phyloP scores from a whole-genome alignment of 2,329 filamentous ascomycete genomes.

The Xylaria digitata region DNA sequence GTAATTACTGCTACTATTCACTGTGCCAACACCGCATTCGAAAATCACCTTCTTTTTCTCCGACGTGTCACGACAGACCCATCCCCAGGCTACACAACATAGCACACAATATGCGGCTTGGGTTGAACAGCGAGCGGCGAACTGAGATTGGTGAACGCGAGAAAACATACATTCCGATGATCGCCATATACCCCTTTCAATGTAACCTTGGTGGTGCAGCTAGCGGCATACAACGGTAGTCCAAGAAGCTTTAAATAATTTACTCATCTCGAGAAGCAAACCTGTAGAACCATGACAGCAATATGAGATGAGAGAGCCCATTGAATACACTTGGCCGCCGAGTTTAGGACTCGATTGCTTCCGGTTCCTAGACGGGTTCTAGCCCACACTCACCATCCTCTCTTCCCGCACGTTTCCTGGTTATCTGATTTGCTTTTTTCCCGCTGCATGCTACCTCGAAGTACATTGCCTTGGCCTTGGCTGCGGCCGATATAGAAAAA shows the following conservation, averaged over 20 bases:
- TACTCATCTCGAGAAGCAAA: neutral
- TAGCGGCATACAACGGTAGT: neutral
- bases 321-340: neutral
- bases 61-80: neutral
- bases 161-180: slow-evolving; percentile 7
- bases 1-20: neutral
- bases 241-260: neutral
- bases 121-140: slow-evolving; percentile 1
- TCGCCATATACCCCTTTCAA: neutral
- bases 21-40: neutral
- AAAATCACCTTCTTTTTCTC: neutral
- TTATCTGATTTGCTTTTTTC: slow-evolving; percentile 17
- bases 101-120: neutral
- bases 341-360: neutral
- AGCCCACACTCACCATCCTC: neutral
- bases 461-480: neutral
- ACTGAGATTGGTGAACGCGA: neutral
- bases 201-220: slow-evolving; percentile 8
- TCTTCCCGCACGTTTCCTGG: neutral
- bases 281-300: slow-evolving; percentile 2
- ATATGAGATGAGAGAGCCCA: neutral
- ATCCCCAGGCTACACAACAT: neutral
- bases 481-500: slow-evolving; percentile 3
- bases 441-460: neutral
- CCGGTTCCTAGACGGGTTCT: neutral